These are phyloP conservation scores for Umbelopsis ramanniana DNA, from an alignment of 192 early-diverging fungal genomes.

Conservation along the genomic window DNA sequence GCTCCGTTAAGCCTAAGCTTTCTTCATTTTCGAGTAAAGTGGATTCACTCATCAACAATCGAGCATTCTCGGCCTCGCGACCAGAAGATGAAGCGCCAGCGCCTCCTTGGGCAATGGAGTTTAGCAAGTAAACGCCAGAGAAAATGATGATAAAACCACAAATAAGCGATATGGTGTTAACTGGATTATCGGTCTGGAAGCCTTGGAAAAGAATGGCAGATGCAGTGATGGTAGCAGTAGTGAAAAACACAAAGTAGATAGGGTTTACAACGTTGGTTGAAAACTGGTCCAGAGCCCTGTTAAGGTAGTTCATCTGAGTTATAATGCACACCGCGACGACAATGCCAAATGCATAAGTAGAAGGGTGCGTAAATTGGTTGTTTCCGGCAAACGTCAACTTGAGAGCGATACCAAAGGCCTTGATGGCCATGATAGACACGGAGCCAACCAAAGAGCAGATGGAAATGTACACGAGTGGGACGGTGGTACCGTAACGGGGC, in stretches of 20 bases:
- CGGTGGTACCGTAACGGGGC: conserved; percentile 76
- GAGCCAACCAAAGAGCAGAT: conserved; percentile 98
- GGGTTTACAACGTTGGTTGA: conserved; percentile 88
- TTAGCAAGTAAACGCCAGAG: conserved; percentile 89
- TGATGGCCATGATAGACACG: conserved; percentile 88
- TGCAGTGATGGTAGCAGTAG: conserved; percentile 91
- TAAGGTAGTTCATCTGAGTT: conserved; percentile 98
- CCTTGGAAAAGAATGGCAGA: conserved; percentile 91
- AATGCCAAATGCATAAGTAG: conserved; percentile 87
- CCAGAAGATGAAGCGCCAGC: conserved; percentile 20
- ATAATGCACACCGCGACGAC: conserved; percentile 82
- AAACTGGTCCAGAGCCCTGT: conserved; percentile 93
- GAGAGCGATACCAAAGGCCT: conserved; percentile 92
- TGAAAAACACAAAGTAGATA: conserved; percentile 96
- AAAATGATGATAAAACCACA: conserved; percentile 93
- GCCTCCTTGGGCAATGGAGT: conserved; percentile 49
- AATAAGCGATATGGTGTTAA: conserved; percentile 83
- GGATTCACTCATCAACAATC: conserved; percentile 50
- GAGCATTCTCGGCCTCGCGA: conserved; percentile 41
- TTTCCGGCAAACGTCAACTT: conserved; percentile 91
- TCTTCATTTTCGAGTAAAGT: conserved; percentile 54
- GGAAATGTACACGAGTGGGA: conserved; percentile 87
- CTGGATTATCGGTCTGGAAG: conserved; percentile 72
- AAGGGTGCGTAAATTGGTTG: conserved; percentile 90
- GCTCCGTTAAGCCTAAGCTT: conserved; percentile 24